phyloP scores from a whole-genome alignment of 192 early-diverging fungal genomes.

The Endogone sp. region DNA sequence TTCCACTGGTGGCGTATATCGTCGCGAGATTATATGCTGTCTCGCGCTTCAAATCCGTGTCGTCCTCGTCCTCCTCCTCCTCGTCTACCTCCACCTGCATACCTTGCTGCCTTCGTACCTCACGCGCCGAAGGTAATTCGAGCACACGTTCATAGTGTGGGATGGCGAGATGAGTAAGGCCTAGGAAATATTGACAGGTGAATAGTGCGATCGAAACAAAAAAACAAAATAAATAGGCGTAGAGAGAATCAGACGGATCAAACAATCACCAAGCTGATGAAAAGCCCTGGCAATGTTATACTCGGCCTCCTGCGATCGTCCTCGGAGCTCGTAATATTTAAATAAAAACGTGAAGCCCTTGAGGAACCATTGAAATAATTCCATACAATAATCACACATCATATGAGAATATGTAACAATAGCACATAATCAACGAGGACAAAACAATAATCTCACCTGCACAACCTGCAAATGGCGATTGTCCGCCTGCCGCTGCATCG shows the following conservation, averaged over 20 bases:
- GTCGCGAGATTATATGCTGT: slow-evolving; percentile 89
- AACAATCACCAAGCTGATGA: slow-evolving; percentile 64
- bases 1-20: slow-evolving; percentile 77
- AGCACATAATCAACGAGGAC: slow-evolving; percentile 62
- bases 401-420: slow-evolving; percentile 54
- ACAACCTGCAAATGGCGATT: slow-evolving; percentile 68
- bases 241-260: neutral
- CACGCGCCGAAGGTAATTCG: slow-evolving; percentile 13
- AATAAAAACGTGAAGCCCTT: slow-evolving; percentile 61
- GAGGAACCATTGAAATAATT: neutral
- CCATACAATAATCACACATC: neutral
- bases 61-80: slow-evolving; percentile 11
- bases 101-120: no score
- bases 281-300: slow-evolving; percentile 91
- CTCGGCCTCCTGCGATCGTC: slow-evolving; percentile 53
- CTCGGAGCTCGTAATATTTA: slow-evolving; percentile 52
- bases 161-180: slow-evolving; percentile 75
- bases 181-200: slow-evolving; percentile 18
- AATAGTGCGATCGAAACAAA: no score
- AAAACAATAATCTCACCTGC: slow-evolving; percentile 53
- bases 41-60: slow-evolving; percentile 63
- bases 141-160: slow-evolving; percentile 82
- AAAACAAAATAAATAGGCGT: neutral
- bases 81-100: no score
- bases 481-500: slow-evolving; percentile 64